Conservation (phyloP, 495 filamentous ascomycete species). For the Massariosphaeria phaeospora region DNA sequence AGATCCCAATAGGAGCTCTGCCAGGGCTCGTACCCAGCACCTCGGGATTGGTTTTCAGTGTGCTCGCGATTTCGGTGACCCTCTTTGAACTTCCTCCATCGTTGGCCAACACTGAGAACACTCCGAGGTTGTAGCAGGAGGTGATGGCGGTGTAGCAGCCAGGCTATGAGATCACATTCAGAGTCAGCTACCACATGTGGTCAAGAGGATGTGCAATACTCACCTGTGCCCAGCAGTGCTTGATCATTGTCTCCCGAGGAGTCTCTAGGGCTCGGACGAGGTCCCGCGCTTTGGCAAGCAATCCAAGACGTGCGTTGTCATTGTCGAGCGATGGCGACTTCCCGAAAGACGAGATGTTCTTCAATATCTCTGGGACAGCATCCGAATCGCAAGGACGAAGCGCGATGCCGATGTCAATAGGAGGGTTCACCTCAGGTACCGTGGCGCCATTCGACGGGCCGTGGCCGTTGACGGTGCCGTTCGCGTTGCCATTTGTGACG, state of each 20-base stretch:
- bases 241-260: slow-evolving; percentile 44
- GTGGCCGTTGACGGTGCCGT: too few species aligned
- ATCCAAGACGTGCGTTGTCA: background rate
- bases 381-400: background rate
- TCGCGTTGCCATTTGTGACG: too few species aligned
- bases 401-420: background rate
- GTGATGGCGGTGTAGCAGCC: slow-evolving; percentile 1
- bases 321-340: background rate
- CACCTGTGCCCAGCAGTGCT: slow-evolving; percentile 44
- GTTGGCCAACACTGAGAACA: background rate
- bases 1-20: background rate
- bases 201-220: background rate
- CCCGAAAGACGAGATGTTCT: background rate
- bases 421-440: background rate
- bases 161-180: background rate
- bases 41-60: background rate
- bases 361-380: background rate
- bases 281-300: slow-evolving; percentile 8
- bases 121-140: background rate
- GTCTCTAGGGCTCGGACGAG: slow-evolving; percentile 39
- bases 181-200: background rate
- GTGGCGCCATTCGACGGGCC: too few species aligned
- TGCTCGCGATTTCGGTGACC: background rate
- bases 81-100: background rate
- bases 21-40: background rate